Base-by-base conservation (phyloP, 2,329 filamentous ascomycete species). In the Penicillium sp. region DNA sequence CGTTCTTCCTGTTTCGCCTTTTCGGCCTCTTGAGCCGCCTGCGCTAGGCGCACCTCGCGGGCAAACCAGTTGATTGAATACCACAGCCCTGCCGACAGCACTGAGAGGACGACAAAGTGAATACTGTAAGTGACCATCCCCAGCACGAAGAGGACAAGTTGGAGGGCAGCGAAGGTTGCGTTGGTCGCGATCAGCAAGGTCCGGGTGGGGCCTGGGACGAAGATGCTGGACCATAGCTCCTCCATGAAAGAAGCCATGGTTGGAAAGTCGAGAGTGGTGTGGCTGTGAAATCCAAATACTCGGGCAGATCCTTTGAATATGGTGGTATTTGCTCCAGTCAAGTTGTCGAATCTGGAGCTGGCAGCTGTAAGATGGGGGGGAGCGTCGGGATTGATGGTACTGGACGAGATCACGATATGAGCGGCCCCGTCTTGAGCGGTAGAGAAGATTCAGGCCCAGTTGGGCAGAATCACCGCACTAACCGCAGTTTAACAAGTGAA, bases 1-100 rank as follows among this genome's bases (percentile, higher is more conserved):
- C 64, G 73, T 75, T 63, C 62, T 53, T 64, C 74, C 75, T 59
- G 68, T 60, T 67, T 69, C 58, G 62, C 65, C 60, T 67, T 70
- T 63, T 75, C 66, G 50, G 64, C 61, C 54, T 73, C 67, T 54
- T 68, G 75, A 13, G 74, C 74, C 54, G 78, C 75, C 57, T 60
- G 57, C 7, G 76, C 74, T 58, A 76, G 70, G 28, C 68, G 65
- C 45, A 84, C 68, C 64, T 84, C 91, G 39, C 73, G 73, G 47
- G 88, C 90, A 65, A 98, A 97, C 93, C 93, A 98, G 78, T 97
- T 97, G 73, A 97, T 90, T 48, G 86, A 82, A 75, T 81, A 90
- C 93, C 93, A 98, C 33, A 97, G 77, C 4, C 87, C 86, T 29
- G 74, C 90, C 54, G 83, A 88, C 8, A 98, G 76, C 49, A 84